Conservation (phyloP, 768 basidiomycete genomes). For the Mrakia hoshinonis region DNA sequence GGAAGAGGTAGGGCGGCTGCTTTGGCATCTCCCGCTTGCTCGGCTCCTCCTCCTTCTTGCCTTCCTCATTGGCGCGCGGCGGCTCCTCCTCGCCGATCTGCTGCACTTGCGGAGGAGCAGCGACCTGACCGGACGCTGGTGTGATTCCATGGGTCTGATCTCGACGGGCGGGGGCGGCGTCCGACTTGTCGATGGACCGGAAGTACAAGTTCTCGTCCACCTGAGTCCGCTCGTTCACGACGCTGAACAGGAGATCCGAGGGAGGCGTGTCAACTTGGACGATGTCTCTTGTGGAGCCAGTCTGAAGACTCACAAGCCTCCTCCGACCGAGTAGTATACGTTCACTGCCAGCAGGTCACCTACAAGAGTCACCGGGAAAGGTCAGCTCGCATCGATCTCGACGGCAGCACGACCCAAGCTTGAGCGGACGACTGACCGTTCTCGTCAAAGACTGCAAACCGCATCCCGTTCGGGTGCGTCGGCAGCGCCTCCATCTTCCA, state of each 20-base stretch:
- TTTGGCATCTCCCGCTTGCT: constrained; percentile 44
- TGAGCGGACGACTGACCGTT: constrained; percentile 36
- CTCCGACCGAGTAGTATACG: constrained; percentile 59
- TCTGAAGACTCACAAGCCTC: constrained; percentile 1
- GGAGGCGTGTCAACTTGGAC: neutral
- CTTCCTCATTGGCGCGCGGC: constrained; percentile 6
- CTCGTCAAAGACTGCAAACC: constrained; percentile 72
- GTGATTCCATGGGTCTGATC: constrained; percentile 45
- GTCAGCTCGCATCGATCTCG: neutral
- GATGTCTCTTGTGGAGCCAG: neutral
- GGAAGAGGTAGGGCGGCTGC: constrained; percentile 77
- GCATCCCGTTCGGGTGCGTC: constrained; percentile 64
- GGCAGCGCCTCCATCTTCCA: constrained; percentile 36
- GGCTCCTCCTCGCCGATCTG: neutral
- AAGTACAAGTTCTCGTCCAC: constrained; percentile 93
- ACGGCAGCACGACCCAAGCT: neutral
- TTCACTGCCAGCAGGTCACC: constrained; percentile 87
- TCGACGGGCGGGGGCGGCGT: constrained; percentile 65
- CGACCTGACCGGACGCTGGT: constrained; percentile 45
- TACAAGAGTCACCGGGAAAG: neutral
- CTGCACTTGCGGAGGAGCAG: neutral
- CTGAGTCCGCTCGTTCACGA: constrained; percentile 7
- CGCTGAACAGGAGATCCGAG: neutral
- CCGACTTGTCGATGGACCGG: constrained; percentile 74
- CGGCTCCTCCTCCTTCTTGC: neutral